These are phyloP conservation scores for Fraxinus ornus DNA, from an alignment of 305 asterid species.

Conservation along the genomic window DNA sequence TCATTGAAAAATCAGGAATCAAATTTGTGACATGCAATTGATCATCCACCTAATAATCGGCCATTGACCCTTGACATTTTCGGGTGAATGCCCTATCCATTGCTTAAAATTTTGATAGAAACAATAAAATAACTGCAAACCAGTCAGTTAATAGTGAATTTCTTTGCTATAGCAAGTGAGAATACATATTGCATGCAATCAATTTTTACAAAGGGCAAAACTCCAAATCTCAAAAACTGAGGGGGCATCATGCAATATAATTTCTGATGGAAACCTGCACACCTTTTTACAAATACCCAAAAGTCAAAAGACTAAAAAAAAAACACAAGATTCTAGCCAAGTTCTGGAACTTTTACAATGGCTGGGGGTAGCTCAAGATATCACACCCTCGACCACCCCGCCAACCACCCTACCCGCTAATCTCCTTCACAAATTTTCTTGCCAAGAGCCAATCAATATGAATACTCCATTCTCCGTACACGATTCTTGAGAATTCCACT, in stretches of 20 bases:
- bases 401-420: not conserved
- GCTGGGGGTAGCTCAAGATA: not conserved
- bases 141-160: not conserved
- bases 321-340: not conserved
- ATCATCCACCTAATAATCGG: not conserved
- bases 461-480: slow-evolving; percentile 23
- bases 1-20: too few species aligned
- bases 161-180: not conserved
- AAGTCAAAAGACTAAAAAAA: not conserved
- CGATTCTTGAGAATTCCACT: slow-evolving; percentile 74
- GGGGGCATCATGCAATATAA: not conserved
- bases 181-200: not conserved
- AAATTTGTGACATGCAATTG: too few species aligned
- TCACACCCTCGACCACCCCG: not conserved
- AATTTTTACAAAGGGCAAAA: not conserved
- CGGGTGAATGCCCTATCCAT: not conserved
- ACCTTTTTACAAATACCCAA: not conserved
- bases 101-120: not conserved
- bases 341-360: not conserved
- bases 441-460: not conserved
- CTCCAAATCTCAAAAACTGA: not conserved
- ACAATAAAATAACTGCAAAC: not conserved
- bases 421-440: not conserved
- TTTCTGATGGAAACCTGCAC: not conserved
- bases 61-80: not conserved